Evolutionary conservation across 768 basidiomycete genomes (phyloP).

Genomic region (Mycena vulgaris): DNA sequence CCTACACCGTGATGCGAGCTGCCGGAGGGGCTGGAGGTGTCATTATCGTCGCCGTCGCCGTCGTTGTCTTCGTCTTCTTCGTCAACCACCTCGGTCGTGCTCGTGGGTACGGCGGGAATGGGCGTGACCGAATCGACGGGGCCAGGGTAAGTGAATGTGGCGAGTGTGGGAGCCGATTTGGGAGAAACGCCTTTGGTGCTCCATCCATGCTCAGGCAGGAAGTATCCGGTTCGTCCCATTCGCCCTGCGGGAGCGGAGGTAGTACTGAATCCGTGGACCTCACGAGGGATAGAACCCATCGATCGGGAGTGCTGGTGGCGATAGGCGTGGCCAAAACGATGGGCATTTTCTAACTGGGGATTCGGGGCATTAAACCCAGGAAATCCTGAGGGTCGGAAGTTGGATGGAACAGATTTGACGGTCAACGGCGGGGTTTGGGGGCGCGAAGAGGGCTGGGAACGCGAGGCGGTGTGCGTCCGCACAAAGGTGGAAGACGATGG

Average conservation of each 20-base stretch:
- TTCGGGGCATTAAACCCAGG: slow-evolving; percentile 10
- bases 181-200: slow-evolving; percentile 19
- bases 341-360: slow-evolving; percentile 18
- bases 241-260: slow-evolving; percentile 28
- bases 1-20: slow-evolving; percentile 31
- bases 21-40: slow-evolving; percentile 34
- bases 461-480: slow-evolving; percentile 30
- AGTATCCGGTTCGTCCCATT: slow-evolving; percentile 36
- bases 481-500: slow-evolving; percentile 10
- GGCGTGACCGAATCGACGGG: slow-evolving; percentile 33
- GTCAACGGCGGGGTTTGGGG: slow-evolving; percentile 34
- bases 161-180: slow-evolving; percentile 40
- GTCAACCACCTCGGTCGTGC: slow-evolving; percentile 39
- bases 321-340: slow-evolving; percentile 28
- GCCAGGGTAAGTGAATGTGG: slow-evolving; percentile 42
- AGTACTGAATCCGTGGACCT: slow-evolving; percentile 24
- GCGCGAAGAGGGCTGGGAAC: slow-evolving; percentile 37
- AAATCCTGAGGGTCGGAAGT: slow-evolving; percentile 26
- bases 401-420: slow-evolving; percentile 33
- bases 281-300: slow-evolving; percentile 39
- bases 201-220: slow-evolving; percentile 37
- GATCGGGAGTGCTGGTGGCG: slow-evolving; percentile 39
- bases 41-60: slow-evolving; percentile 43
- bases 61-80: slow-evolving; percentile 53
- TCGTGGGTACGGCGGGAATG: slow-evolving; percentile 19